phyloP scores from a whole-genome alignment of 2,329 filamentous ascomycete genomes.

The Thelonectria olida region DNA sequence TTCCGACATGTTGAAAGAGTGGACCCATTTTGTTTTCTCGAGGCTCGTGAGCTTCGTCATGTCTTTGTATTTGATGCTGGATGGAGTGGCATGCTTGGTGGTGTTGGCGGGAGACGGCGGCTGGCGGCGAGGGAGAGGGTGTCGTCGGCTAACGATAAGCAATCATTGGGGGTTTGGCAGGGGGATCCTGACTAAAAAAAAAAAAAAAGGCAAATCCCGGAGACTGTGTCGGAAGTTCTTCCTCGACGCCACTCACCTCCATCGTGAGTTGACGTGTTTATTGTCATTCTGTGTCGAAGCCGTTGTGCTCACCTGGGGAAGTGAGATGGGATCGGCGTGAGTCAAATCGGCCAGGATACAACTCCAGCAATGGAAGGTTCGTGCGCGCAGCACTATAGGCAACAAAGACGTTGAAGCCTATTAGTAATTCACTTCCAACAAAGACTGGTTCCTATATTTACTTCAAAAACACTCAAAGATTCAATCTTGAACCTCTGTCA shows the following conservation, averaged over 20 bases:
- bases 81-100: neutral
- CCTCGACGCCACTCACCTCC: neutral
- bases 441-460: neutral
- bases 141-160: neutral
- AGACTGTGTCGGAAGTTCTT: neutral
- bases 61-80: neutral
- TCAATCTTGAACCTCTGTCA: neutral
- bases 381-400: neutral
- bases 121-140: neutral
- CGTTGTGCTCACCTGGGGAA: neutral
- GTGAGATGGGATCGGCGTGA: conserved; percentile 34
- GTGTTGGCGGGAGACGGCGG: conserved; percentile 2
- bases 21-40: neutral
- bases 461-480: neutral
- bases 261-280: neutral
- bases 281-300: neutral
- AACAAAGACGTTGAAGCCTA: neutral
- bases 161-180: neutral
- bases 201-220: neutral
- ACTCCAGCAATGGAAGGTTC: neutral
- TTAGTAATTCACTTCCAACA: neutral
- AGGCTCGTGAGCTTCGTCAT: neutral
- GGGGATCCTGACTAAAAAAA: neutral
- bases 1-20: neutral
- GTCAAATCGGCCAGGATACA: conserved; percentile 29